Conservation (phyloP, 306 rosid species). For the Lotus japonicus region DNA sequence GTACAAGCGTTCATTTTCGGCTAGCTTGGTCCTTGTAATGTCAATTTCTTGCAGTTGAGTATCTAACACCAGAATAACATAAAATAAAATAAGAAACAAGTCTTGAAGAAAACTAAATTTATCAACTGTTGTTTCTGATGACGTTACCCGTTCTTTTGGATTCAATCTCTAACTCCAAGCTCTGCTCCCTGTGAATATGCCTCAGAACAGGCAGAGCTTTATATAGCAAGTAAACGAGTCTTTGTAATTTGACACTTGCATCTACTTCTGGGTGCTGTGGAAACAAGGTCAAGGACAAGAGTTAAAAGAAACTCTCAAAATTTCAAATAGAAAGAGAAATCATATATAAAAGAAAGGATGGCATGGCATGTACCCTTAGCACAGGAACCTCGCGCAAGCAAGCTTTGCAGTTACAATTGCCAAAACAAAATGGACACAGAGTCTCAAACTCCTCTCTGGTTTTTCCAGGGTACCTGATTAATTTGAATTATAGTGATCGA, state of each 20-base stretch:
- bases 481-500: slow-evolving; percentile 4
- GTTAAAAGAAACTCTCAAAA: not conserved
- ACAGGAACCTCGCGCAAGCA: slow-evolving; percentile 48
- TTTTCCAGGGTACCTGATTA: slow-evolving; percentile 59
- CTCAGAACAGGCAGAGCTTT: slow-evolving; percentile 56
- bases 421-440: slow-evolving; percentile 51
- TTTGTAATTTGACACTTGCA: slow-evolving; percentile 34
- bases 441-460: slow-evolving; percentile 39
- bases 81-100: not conserved
- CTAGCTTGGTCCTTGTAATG: slow-evolving; percentile 43
- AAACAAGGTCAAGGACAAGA: slow-evolving; percentile 5
- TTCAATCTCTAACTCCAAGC: slow-evolving; percentile 55
- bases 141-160: slow-evolving; percentile 41
- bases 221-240: slow-evolving; percentile 40
- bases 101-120: not conserved
- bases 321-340: not conserved
- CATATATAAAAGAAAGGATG: not conserved
- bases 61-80: slow-evolving; percentile 33
- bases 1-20: slow-evolving; percentile 46
- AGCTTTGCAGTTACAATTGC: slow-evolving; percentile 69
- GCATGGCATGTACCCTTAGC: slow-evolving; percentile 25
- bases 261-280: slow-evolving; percentile 35
- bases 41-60: slow-evolving; percentile 40
- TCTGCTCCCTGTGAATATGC: slow-evolving; percentile 53
- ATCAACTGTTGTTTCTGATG: not conserved